A percentile compares a stretch with the other conserved stretches of the same genome.
phyloP scores from a whole-genome alignment of 2,329 filamentous ascomycete species.

The Sporothrix sp. region DNA sequence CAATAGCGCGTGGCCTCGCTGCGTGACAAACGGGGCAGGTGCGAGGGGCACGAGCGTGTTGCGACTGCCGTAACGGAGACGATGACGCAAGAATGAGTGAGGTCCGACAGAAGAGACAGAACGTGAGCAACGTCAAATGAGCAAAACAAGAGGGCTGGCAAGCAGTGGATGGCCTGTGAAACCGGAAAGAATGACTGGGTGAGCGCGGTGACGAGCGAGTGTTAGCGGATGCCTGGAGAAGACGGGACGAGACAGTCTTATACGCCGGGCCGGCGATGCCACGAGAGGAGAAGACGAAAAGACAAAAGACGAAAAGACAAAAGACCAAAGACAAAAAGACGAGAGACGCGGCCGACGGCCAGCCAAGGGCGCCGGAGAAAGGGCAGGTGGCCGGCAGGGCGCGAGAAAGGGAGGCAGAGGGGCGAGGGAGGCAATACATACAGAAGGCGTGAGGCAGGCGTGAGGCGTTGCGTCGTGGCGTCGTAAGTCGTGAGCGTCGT shows the following conservation, averaged over 20 bases:
- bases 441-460: neutral
- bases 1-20: constrained; percentile 10
- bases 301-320: neutral
- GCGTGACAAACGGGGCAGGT: neutral
- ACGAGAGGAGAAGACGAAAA: neutral
- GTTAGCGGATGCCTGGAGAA: neutral
- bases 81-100: constrained; percentile 5
- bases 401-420: constrained; percentile 16
- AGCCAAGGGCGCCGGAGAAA: constrained; percentile 7
- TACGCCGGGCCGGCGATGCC: neutral
- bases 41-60: neutral
- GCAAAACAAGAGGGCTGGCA: neutral
- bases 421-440: neutral
- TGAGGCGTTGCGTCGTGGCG: neutral
- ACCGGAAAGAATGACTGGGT: constrained; percentile 11
- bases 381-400: constrained; percentile 11
- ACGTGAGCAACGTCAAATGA: neutral
- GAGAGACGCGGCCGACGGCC: neutral
- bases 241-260: constrained; percentile 6
- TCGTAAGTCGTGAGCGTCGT: neutral
- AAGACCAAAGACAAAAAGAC: neutral
- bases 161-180: neutral
- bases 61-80: neutral
- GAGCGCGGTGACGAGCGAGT: constrained; percentile 1
- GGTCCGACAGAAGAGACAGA: no score